Evolutionary conservation across 768 basidiomycete species (phyloP).

Genomic region (Phaffia australis): DNA sequence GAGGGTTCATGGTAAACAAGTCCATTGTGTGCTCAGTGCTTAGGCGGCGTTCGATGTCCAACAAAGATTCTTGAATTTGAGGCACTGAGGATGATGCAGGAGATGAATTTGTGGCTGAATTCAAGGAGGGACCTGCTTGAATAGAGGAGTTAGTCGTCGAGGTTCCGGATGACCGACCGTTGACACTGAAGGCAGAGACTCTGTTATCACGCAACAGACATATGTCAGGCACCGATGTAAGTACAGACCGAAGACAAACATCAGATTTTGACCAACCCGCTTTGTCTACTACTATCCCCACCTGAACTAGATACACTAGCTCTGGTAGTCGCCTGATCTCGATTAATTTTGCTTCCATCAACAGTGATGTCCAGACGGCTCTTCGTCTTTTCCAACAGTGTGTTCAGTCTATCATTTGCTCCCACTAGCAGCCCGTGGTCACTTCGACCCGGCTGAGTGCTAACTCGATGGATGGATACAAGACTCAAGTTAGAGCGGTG

Average conservation of each 20-base stretch:
- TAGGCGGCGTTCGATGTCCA: constrained; percentile 70
- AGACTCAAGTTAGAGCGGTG: background rate
- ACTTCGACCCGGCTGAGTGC: constrained; percentile 57
- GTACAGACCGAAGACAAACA: constrained; percentile 23
- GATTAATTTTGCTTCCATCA: constrained; percentile 32
- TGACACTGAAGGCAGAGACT: too few relatives aligned
- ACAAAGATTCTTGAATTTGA: constrained; percentile 40
- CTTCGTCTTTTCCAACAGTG: constrained; percentile 58
- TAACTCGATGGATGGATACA: background rate
- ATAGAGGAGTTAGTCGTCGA: background rate
- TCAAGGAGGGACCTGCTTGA: background rate
- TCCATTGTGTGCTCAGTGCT: constrained; percentile 70
- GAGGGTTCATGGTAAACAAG: constrained; percentile 88
- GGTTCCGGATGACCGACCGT: too few relatives aligned
- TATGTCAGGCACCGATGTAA: constrained; percentile 12
- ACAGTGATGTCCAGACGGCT: constrained; percentile 50
- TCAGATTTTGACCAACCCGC: constrained; percentile 33
- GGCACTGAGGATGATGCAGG: background rate
- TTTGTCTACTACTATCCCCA: constrained; percentile 29
- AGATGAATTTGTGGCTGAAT: background rate
- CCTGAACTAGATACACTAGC: constrained; percentile 45
- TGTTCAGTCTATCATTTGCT: constrained; percentile 70
- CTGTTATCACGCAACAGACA: constrained; percentile 26
- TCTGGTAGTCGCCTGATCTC: constrained; percentile 9
- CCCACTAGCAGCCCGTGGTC: constrained; percentile 71